A percentile compares a stretch with the other conserved stretches of the same genome.
phyloP scores from a whole-genome alignment of 2,329 filamentous ascomycete species.

The Didymellaceae sp. region DNA sequence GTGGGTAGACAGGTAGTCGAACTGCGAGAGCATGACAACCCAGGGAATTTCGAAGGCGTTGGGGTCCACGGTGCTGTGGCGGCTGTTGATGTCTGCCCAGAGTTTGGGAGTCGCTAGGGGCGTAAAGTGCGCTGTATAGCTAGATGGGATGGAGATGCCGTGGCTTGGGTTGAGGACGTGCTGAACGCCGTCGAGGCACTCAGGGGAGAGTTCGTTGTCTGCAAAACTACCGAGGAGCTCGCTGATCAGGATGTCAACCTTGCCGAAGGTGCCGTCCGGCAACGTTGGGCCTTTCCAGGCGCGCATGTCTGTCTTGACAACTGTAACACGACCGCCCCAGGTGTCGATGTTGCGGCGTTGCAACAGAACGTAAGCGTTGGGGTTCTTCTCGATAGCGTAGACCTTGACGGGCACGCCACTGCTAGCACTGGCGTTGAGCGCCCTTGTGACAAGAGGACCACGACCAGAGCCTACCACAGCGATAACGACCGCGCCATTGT shows the following conservation, averaged over 20 bases:
- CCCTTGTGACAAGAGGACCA: constrained; percentile 88
- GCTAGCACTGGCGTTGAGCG: constrained; percentile 77
- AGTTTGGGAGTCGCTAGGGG: constrained; percentile 88
- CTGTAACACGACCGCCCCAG: constrained; percentile 82
- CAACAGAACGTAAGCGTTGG: constrained; percentile 93
- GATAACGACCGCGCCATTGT: constrained; percentile 75
- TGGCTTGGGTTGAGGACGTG: constrained; percentile 79
- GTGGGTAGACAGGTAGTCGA: constrained; percentile 84
- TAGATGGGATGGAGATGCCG: constrained; percentile 91
- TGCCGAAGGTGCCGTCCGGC: constrained; percentile 61
- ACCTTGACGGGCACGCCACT: constrained; percentile 81
- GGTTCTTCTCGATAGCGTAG: constrained; percentile 97
- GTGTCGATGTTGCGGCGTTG: constrained; percentile 79
- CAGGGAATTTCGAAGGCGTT: constrained; percentile 89
- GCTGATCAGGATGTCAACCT: constrained; percentile 91
- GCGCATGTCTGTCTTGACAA: constrained; percentile 97
- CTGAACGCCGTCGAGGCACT: constrained; percentile 95
- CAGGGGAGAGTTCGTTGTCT: constrained; percentile 95
- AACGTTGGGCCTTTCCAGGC: constrained; percentile 84
- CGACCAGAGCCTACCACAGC: constrained; percentile 93
- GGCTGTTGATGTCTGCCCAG: constrained; percentile 76
- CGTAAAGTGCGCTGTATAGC: constrained; percentile 92
- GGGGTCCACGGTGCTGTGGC: constrained; percentile 64
- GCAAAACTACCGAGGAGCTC: constrained; percentile 94
- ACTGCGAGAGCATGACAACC: constrained; percentile 88